These are phyloP conservation scores for Coelastrella sp. DNA, from an alignment of 139 green algal genomes.

Conservation along the genomic window DNA sequence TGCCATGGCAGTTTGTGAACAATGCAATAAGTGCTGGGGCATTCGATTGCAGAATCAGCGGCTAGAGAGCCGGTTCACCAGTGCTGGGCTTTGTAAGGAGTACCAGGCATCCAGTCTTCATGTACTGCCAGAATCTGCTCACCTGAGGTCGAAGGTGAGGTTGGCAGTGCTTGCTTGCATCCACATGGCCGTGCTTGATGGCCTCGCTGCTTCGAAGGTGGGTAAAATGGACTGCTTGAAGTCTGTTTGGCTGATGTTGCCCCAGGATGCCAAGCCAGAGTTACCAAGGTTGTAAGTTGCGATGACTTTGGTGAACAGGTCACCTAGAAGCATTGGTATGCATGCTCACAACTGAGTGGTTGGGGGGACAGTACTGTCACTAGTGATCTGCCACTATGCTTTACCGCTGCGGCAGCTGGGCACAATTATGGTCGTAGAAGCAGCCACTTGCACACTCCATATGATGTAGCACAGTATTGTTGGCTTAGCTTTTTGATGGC, in stretches of 20 bases:
- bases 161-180: neutral
- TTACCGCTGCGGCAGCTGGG: too few relatives aligned
- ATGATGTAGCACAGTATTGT: too few relatives aligned
- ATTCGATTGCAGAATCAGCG: too few relatives aligned
- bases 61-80: neutral
- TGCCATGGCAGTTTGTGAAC: neutral
- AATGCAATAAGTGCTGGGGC: neutral
- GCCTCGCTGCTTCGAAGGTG: neutral
- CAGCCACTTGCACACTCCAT: too few relatives aligned
- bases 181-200: neutral
- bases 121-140: neutral
- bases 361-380: too few relatives aligned
- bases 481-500: too few relatives aligned
- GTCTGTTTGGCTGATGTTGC: neutral
- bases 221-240: neutral
- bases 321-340: neutral
- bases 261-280: neutral
- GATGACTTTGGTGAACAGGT: neutral
- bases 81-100: neutral
- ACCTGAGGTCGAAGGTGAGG: conserved; percentile 1
- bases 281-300: neutral
- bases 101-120: neutral
- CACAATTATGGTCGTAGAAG: too few relatives aligned
- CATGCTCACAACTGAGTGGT: too few relatives aligned
- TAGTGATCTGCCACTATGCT: too few relatives aligned